A percentile compares a stretch with the other conserved stretches of the same genome.
These are phyloP conservation scores for Psidium guajava DNA, from an alignment of 345 rosid species.

Conservation along the genomic window DNA sequence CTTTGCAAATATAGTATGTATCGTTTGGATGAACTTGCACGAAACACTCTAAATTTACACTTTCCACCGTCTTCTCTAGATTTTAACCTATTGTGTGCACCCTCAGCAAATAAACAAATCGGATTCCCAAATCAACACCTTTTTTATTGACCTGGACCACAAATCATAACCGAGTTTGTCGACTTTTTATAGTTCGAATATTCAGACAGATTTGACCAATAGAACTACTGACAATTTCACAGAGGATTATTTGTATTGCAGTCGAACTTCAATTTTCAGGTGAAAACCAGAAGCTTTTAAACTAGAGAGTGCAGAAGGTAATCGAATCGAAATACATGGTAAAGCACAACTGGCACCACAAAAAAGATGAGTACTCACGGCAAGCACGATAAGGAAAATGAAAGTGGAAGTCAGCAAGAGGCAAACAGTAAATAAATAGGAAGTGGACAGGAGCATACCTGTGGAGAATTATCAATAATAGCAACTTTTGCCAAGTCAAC, in stretches of 20 bases:
- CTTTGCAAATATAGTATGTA: not conserved
- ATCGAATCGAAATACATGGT: not conserved
- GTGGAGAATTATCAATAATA: conserved; percentile 90
- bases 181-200: not conserved
- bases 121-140: not conserved
- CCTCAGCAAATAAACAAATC: not conserved
- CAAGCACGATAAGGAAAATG: not conserved
- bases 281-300: not conserved
- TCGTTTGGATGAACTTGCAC: not conserved
- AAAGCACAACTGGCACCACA: not conserved
- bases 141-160: not conserved
- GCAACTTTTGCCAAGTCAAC: conserved; percentile 94
- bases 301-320: not conserved
- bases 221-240: not conserved
- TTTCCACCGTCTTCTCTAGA: not conserved
- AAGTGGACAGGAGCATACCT: conserved; percentile 37
- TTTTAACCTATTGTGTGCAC: not conserved
- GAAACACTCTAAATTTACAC: not conserved
- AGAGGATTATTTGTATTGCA: not conserved
- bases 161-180: not conserved
- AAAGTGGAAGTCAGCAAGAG: not conserved
- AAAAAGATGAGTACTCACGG: not conserved
- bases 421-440: not conserved
- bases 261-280: not conserved
- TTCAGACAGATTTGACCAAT: not conserved